Evolutionary conservation across 176 grass and related monocot genomes (phyloP).

Genomic region (Avena eriantha): DNA sequence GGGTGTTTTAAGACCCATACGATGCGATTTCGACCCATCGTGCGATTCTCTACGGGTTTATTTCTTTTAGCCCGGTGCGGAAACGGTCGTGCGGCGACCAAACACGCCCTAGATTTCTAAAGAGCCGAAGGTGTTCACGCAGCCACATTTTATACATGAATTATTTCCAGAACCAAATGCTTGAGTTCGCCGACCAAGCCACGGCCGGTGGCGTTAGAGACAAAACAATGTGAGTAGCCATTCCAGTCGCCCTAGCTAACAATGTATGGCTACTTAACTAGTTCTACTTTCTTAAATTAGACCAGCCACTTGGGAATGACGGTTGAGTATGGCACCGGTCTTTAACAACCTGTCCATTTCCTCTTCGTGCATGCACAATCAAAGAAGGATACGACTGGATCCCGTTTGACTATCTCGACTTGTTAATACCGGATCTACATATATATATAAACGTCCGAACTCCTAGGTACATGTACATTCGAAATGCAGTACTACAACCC

Average conservation of each 20-base stretch:
- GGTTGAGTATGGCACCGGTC: not conserved
- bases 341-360: not conserved
- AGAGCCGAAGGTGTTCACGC: too few species aligned
- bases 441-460: not conserved
- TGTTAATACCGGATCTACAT: not conserved
- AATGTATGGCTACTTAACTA: not conserved
- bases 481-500: not conserved
- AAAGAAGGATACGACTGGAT: constrained; percentile 40
- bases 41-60: too few species aligned
- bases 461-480: constrained; percentile 30
- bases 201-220: too few species aligned
- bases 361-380: not conserved
- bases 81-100: too few species aligned
- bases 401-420: not conserved
- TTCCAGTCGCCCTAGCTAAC: not conserved
- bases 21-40: too few species aligned
- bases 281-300: not conserved
- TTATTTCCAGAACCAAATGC: too few species aligned
- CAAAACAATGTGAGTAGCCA: too few species aligned
- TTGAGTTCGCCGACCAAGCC: too few species aligned
- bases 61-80: too few species aligned
- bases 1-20: too few species aligned
- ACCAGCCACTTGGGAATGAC: constrained; percentile 5
- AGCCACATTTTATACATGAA: too few species aligned
- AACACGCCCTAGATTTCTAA: too few species aligned